Evolutionary conservation across 139 green algal genomes (phyloP), one percentile per base, ranked within the genome.

Genomic region (Coccomyxa sp.): DNA sequence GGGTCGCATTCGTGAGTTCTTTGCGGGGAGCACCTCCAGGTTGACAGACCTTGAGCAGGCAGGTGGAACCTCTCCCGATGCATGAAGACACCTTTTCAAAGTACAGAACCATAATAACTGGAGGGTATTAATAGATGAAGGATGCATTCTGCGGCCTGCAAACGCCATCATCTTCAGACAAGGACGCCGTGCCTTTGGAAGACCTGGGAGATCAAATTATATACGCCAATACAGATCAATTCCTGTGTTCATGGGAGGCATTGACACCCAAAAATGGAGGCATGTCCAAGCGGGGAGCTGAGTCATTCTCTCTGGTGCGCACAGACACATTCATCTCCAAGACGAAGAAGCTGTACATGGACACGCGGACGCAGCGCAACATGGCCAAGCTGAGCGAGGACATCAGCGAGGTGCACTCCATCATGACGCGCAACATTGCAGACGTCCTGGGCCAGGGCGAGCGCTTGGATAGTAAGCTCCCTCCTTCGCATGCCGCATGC

Each of bases 311-410:
- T 64, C 22, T 29, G 72, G 6, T 18, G 14, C 5, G 5, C 79
- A 72, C 89, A 97, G 96, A 99, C 87, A 99, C 95, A 0, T 99
- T 99, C 82, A 99, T 99, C 73, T 95, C 99, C 82, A 98, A 98
- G 81, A 99, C 96, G 6, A 97, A 95, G 83, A 98, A 98, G 85
- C 86, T 99, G 33, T 99, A 99, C 80, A 74, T 97, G 58, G 97
- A 99, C 85, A 97, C 94, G 0, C 89, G 94, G 27, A 99, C 96
- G 50, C 95, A 99, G 84, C 90, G 97, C 41, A 99, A 99, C 89
- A 82, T 99, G n/a, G 83, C 84, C 55, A 97, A 95, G 82, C 85
- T 99, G 41, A 97, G 89, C 71, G 85, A 90, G 6, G 94, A 98
- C 79, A 84, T 98, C 35, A 85, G 84, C 35, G 92, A 97, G 83